Percentiles rank a stretch among this genome's conserved stretches.
Evolutionary conservation across 2,329 filamentous ascomycete species (phyloP).

Genomic region (Verticillium dahliae): DNA sequence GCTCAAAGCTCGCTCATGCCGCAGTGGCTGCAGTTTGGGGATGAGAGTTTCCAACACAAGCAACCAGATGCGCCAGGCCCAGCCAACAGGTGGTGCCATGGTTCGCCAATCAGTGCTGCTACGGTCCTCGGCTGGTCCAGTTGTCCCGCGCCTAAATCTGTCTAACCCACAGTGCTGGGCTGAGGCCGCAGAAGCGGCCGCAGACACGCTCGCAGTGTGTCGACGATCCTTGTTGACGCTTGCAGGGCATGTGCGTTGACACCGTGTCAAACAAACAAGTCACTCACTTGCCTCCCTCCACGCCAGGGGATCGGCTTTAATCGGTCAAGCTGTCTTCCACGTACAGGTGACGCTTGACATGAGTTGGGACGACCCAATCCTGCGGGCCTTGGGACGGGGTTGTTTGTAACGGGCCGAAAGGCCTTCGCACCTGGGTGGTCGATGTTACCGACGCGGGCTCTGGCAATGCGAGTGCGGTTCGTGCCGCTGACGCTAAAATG

Average conservation of each 20-base stretch:
- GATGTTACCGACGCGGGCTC: neutral
- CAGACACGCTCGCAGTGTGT: slow-evolving; percentile 5
- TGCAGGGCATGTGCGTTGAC: neutral
- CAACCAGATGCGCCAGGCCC: neutral
- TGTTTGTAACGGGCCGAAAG: neutral
- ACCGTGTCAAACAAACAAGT: neutral
- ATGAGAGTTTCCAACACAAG: neutral
- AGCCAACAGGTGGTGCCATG: neutral
- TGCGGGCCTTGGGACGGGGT: neutral
- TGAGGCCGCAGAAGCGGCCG: slow-evolving; percentile 11
- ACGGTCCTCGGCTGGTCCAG: slow-evolving; percentile 3
- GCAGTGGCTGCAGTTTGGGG: neutral
- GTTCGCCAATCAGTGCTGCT: neutral
- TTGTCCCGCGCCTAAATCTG: slow-evolving; percentile 7
- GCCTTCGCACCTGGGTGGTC: neutral
- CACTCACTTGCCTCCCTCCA: neutral
- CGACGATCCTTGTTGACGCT: neutral
- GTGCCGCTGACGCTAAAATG: neutral
- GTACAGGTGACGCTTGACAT: neutral
- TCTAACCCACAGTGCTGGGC: slow-evolving; percentile 11
- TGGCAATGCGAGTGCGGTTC: neutral
- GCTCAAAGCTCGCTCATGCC: too few species aligned
- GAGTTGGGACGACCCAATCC: neutral
- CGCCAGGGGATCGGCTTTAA: neutral
- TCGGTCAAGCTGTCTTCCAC: too few species aligned